A percentile compares a stretch with the other conserved stretches of the same genome.
phyloP scores from a whole-genome alignment of 1,139 yeast species.

The Suhomyces yuchorum region DNA sequence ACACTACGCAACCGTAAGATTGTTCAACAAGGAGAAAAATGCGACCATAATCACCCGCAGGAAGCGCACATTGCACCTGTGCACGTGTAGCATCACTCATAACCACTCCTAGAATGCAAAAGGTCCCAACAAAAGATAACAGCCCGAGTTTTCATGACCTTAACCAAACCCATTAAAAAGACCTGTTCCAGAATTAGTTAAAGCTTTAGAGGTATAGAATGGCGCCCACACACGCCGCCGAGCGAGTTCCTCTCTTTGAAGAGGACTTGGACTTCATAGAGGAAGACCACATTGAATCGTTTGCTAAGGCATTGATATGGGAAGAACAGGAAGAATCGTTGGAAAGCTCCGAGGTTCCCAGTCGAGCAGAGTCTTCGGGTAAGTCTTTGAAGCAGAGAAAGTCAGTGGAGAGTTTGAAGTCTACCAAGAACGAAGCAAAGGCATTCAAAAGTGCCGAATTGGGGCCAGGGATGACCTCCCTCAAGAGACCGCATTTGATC shows the following conservation, averaged over 20 bases:
- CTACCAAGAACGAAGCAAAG: slow-evolving; percentile 7
- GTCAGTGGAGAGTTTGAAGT: slow-evolving; percentile 6
- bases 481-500: slow-evolving; percentile 37
- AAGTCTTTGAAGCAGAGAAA: slow-evolving; percentile 8
- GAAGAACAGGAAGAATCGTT: slow-evolving; percentile 30
- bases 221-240: background rate
- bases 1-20: slow-evolving; percentile 45
- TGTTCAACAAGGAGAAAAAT: background rate
- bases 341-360: slow-evolving; percentile 4
- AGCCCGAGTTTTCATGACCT: background rate
- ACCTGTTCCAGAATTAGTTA: background rate
- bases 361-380: background rate
- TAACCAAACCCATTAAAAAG: background rate
- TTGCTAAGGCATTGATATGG: slow-evolving; percentile 46
- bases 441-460: background rate
- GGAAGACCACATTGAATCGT: slow-evolving; percentile 41
- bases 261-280: slow-evolving; percentile 38
- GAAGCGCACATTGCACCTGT: no score
- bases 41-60: background rate
- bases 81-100: background rate
- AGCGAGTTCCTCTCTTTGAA: slow-evolving; percentile 23
- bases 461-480: slow-evolving; percentile 2
- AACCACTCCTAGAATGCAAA: background rate
- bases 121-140: background rate
- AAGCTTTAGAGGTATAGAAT: background rate